Evolutionary conservation across 2,329 filamentous ascomycete species (phyloP), one percentile per base, ranked within the genome.

Genomic region (Trichoderma pleuroti): DNA sequence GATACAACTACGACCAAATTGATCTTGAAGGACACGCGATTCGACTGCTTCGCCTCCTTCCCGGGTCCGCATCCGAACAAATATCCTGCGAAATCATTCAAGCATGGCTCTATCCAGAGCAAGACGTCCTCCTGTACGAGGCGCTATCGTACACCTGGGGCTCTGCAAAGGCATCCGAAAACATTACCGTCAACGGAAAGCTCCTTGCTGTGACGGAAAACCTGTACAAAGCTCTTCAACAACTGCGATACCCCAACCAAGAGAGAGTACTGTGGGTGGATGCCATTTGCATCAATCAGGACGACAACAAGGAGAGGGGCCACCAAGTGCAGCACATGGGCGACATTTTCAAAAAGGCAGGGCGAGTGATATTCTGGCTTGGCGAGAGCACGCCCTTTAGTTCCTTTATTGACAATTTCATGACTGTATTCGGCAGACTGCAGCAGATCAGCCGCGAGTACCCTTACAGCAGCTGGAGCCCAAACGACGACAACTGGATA

Each of bases 91-190:
- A 68, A 16, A 14, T 56, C 30, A 36, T 65, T 28, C 30, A 54
- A 65, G 62, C 46, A n/a, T 36, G 30, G 30, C 30, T 65, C 7
- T 10, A 36, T 34, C 21, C 42, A 49, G 4, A 54, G 2, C 14
- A 54, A 16, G 30, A 54, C 8, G 8, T 65, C 16, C 11, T 65
- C 14, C 46, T 21, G 14, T 65, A 65, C 12, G 46, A 65, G 34
- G 62, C 62, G 24, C 32, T 65, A 16, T 65, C 62, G 3, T 65
- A 65, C 42, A 65, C 62, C 21, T 65, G 46, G 62, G 62, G 62
- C n/a, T 34, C 42, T 18, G 28, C 28, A 3, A 21, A 34, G 12
- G 21, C 42, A 8, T 46, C 46, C n/a, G 7, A 54, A 36, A 24
- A 36, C 30, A 65, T 65, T 12, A 36, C 32, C 18, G 42, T 65